These are phyloP conservation scores for Aspergillus viridinutans DNA, from an alignment of 2,329 filamentous ascomycete genomes.

Conservation along the genomic window DNA sequence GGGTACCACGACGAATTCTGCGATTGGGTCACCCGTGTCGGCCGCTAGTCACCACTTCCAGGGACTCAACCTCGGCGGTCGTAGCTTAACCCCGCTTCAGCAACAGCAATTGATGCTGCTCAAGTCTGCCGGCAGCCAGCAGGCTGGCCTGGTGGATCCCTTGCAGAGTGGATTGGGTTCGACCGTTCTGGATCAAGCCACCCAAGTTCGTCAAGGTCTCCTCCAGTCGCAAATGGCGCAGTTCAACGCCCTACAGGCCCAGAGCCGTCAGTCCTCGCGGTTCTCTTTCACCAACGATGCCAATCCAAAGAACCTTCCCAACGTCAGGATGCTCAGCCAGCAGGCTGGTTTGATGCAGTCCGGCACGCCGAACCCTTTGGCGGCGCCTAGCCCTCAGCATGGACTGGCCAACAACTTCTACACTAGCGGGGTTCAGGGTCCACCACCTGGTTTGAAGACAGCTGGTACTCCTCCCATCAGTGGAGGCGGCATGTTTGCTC, in stretches of 20 bases:
- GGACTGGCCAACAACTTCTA: slow-evolving; percentile 66
- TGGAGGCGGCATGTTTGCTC: slow-evolving; percentile 78
- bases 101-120: slow-evolving; percentile 67
- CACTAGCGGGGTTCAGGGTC: slow-evolving; percentile 79
- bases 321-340: slow-evolving; percentile 54
- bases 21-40: slow-evolving; percentile 40
- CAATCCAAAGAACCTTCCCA: slow-evolving; percentile 50
- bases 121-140: slow-evolving; percentile 55
- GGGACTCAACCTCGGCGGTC: slow-evolving; percentile 60
- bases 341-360: slow-evolving; percentile 42
- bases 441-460: slow-evolving; percentile 91
- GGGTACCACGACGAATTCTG: slow-evolving; percentile 43
- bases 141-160: slow-evolving; percentile 53
- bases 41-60: slow-evolving; percentile 43
- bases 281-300: slow-evolving; percentile 82
- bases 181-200: slow-evolving; percentile 37
- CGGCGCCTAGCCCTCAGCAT: slow-evolving; percentile 36
- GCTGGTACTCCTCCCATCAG: slow-evolving; percentile 85
- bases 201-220: slow-evolving; percentile 41
- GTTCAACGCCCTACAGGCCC: slow-evolving; percentile 57
- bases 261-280: slow-evolving; percentile 78
- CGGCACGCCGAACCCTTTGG: slow-evolving; percentile 34
- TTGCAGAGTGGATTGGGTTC: slow-evolving; percentile 28
- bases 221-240: slow-evolving; percentile 48
- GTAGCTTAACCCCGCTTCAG: slow-evolving; percentile 76